These are phyloP conservation scores for Stemphylium lycopersici DNA, from an alignment of 2,329 filamentous ascomycete genomes.

Conservation along the genomic window DNA sequence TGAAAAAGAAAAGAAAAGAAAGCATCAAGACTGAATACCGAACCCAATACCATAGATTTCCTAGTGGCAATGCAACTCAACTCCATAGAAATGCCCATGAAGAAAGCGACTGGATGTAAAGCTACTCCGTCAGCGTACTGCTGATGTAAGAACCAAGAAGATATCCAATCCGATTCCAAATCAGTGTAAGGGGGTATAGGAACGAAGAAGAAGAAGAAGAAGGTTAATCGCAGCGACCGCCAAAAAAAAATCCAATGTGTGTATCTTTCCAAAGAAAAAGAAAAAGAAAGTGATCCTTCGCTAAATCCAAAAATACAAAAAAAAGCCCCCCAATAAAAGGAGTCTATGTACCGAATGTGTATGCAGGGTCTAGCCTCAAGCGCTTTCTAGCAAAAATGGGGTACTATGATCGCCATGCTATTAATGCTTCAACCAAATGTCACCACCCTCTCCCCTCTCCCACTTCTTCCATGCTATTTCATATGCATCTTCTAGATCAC, in stretches of 20 bases:
- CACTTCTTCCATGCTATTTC: slow-evolving; percentile 86
- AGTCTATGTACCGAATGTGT: no score
- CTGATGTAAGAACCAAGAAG: not conserved
- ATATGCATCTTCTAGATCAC: slow-evolving; percentile 87
- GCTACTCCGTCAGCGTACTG: not conserved
- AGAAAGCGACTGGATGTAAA: not conserved
- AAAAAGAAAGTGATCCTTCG: no score
- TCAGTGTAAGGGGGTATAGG: slow-evolving; percentile 12
- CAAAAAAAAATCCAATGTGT: not conserved
- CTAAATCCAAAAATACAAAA: slow-evolving; percentile 1
- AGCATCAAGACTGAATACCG: no score
- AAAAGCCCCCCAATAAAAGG: not conserved
- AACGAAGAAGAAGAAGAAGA: not conserved
- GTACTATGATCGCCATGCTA: not conserved
- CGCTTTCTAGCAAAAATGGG: slow-evolving; percentile 1
- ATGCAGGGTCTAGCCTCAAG: slow-evolving; percentile 3
- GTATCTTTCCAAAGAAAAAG: not conserved
- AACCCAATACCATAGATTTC: no score
- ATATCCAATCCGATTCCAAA: slow-evolving; percentile 12
- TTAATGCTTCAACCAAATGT: slow-evolving; percentile 73
- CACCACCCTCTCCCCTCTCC: slow-evolving; percentile 84
- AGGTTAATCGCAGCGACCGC: not conserved
- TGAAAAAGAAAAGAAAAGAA: no score
- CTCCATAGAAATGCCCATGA: not conserved
- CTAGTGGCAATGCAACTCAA: no score